Evolutionary conservation across 805 yeast genomes (phyloP).

Genomic region (Kuraishia floccosa): DNA sequence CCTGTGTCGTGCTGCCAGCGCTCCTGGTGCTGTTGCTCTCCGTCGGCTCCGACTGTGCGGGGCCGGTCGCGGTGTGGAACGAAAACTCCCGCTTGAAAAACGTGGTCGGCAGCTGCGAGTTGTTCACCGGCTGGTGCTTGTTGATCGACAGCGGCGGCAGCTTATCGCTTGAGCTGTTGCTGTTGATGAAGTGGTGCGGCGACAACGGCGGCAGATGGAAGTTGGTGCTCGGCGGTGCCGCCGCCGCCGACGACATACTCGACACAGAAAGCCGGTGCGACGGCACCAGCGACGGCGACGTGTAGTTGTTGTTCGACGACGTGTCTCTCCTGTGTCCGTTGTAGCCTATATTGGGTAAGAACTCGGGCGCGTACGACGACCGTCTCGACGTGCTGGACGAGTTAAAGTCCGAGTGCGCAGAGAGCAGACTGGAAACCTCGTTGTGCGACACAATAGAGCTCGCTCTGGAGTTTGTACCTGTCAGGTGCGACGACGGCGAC

Average conservation of each 20-base stretch:
- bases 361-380: slow-evolving; percentile 1
- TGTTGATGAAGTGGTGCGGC: not conserved
- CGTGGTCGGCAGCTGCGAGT: slow-evolving; percentile 1
- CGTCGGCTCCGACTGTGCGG: not conserved
- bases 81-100: slow-evolving; percentile 8
- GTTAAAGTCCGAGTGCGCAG: not conserved
- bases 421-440: not conserved
- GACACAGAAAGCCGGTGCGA: slow-evolving; percentile 1
- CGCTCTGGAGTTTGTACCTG: slow-evolving; percentile 14
- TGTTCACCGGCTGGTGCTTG: not conserved
- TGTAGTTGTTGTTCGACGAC: too few relatives aligned
- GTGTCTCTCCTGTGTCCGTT: too few relatives aligned
- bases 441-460: slow-evolving; percentile 15
- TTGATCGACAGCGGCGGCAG: not conserved
- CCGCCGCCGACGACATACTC: not conserved
- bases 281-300: too few relatives aligned
- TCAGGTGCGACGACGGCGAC: slow-evolving; percentile 18
- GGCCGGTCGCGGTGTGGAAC: slow-evolving; percentile 1
- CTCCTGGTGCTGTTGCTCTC: not conserved
- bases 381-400: not conserved
- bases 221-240: not conserved
- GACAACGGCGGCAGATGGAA: slow-evolving; percentile 1
- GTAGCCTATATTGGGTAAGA: too few relatives aligned
- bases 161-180: not conserved
- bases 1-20: not conserved